Conservation (phyloP, 352 stramenopile species). For the Phytophthora crassamura region DNA sequence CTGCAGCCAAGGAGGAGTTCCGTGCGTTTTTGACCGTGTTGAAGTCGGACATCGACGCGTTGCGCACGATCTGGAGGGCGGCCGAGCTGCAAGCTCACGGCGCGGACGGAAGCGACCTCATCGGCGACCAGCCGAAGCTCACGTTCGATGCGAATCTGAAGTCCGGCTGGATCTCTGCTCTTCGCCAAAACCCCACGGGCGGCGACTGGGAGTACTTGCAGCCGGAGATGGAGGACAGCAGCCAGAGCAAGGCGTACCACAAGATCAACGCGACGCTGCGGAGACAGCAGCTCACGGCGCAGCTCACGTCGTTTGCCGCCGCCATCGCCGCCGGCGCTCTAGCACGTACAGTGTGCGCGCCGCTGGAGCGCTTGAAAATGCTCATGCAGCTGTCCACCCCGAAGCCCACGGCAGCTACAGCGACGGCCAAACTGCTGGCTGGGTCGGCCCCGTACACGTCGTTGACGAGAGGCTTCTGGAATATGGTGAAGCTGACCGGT, state of each 20-base stretch:
- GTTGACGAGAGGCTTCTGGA: conserved; percentile 55
- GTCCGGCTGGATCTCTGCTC: conserved; percentile 76
- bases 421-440: conserved; percentile 7
- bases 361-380: conserved; percentile 85
- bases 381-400: conserved; percentile 67
- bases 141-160: conserved; percentile 80
- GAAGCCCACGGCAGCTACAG: conserved; percentile 27
- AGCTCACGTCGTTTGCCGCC: conserved; percentile 62
- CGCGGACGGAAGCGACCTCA: conserved; percentile 28
- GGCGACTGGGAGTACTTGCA: conserved; percentile 66
- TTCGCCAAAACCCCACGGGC: conserved; percentile 72
- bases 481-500: conserved; percentile 76
- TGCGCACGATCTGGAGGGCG: conserved; percentile 72
- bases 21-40: conserved; percentile 52
- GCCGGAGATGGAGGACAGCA: conserved; percentile 36
- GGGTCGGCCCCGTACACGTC: conserved; percentile 51
- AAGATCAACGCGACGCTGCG: conserved; percentile 31
- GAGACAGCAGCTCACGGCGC: conserved; percentile 36
- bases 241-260: conserved; percentile 21
- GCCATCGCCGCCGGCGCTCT: conserved; percentile 73
- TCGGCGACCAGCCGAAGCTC: conserved; percentile 43
- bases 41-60: conserved; percentile 55
- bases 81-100: conserved; percentile 69
- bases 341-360: conserved; percentile 69
- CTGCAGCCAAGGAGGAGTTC: conserved; percentile 46